A percentile compares a stretch with the other conserved stretches of the same genome.
phyloP scores from a whole-genome alignment of 805 yeast species.

The Candida ficus region DNA sequence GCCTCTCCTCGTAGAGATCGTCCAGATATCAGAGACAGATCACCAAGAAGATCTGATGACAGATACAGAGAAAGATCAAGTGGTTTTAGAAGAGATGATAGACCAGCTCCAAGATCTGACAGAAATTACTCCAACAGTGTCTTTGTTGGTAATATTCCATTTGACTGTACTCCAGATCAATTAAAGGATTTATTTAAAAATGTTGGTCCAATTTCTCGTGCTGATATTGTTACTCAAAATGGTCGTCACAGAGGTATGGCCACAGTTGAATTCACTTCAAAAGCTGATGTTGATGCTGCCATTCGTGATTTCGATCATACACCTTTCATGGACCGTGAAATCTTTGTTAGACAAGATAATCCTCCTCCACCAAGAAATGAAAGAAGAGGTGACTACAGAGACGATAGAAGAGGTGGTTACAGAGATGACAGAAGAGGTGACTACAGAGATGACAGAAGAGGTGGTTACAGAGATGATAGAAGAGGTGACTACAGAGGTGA shows the following conservation, averaged over 20 bases:
- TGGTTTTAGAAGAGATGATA: constrained; percentile 23
- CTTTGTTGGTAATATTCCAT: constrained; percentile 72
- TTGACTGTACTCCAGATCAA: constrained; percentile 52
- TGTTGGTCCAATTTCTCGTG: constrained; percentile 65
- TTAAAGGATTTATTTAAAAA: constrained; percentile 54
- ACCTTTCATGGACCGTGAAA: constrained; percentile 64
- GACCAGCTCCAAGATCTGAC: constrained; percentile 33
- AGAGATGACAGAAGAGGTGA: constrained; percentile 11
- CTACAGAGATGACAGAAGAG: constrained; percentile 16
- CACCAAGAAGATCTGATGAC: constrained; percentile 33
- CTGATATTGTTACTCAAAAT: constrained; percentile 74
- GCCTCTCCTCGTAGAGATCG: constrained; percentile 27
- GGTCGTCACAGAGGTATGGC: constrained; percentile 90
- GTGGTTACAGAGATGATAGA: constrained; percentile 4
- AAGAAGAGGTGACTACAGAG: constrained; percentile 10
- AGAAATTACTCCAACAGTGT: constrained; percentile 66
- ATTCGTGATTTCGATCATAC: constrained; percentile 64
- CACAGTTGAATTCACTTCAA: constrained; percentile 73
- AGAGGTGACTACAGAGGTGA: constrained; percentile 5
- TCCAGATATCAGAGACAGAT: constrained; percentile 20
- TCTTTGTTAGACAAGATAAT: constrained; percentile 86
- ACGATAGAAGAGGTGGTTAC: constrained; percentile 10
- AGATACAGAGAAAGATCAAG: constrained; percentile 26
- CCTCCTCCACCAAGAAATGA: constrained; percentile 56
- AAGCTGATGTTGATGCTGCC: constrained; percentile 65